Evolutionary conservation across 192 early-diverging fungal species (phyloP).

Genomic region (Coemansia sp.): DNA sequence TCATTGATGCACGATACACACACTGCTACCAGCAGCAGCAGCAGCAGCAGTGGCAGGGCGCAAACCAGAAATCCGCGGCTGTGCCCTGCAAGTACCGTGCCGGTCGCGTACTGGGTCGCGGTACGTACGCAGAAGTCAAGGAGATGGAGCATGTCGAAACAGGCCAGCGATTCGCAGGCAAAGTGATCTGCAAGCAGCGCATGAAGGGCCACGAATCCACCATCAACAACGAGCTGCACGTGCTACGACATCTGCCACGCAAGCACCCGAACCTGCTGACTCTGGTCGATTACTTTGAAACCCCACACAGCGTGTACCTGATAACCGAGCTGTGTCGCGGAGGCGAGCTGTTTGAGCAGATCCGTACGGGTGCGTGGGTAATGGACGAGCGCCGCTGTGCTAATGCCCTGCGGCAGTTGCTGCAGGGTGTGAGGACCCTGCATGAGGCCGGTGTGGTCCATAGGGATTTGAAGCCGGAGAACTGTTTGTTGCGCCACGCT

Average conservation of each 20-base stretch:
- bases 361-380: constrained; percentile 60
- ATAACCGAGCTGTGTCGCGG: constrained; percentile 78
- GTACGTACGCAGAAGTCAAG: constrained; percentile 48
- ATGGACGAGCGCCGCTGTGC: constrained; percentile 82
- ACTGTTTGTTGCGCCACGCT: constrained; percentile 72
- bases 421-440: constrained; percentile 76
- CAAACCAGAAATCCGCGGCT: too few relatives aligned
- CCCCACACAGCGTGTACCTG: constrained; percentile 71
- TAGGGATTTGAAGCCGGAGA: constrained; percentile 74
- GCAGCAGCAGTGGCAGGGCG: too few relatives aligned
- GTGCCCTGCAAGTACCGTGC: constrained; percentile 46
- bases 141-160: constrained; percentile 59
- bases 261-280: constrained; percentile 69
- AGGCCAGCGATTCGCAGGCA: constrained; percentile 69
- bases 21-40: background rate
- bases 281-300: constrained; percentile 78
- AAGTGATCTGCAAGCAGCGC: constrained; percentile 73
- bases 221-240: constrained; percentile 70
- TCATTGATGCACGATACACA: too few relatives aligned
- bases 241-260: constrained; percentile 65
- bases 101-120: constrained; percentile 28
- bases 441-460: constrained; percentile 89
- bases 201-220: constrained; percentile 67
- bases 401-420: constrained; percentile 68
- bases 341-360: constrained; percentile 91